phyloP scores from a whole-genome alignment of 345 rosid genomes.

The Eucalyptus melliodora region DNA sequence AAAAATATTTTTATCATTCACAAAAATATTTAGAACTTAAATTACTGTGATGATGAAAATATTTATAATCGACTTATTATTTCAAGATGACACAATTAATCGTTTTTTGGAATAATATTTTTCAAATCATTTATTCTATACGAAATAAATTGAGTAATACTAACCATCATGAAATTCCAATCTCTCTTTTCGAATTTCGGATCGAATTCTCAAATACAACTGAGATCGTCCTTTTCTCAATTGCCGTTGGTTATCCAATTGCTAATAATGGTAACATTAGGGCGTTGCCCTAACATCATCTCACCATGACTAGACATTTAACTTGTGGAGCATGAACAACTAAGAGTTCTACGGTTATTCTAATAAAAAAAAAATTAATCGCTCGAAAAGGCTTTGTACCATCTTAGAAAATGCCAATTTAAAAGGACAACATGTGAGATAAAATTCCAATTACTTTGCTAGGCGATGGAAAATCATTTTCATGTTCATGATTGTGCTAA shows the following conservation, averaged over 20 bases:
- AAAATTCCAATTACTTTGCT: not conserved
- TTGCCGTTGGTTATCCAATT: rapidly evolving
- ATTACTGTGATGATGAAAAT: too few species aligned
- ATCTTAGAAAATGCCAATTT: not conserved
- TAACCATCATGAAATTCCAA: rapidly evolving
- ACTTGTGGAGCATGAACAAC: too few species aligned
- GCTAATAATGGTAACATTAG: not conserved
- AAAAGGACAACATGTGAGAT: not conserved
- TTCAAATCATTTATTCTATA: rapidly evolving
- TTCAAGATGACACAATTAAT: too few species aligned
- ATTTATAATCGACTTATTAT: too few species aligned
- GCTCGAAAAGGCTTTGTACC: not conserved
- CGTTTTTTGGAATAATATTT: not conserved
- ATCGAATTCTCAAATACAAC: rapidly evolving
- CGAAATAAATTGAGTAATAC: too few species aligned
- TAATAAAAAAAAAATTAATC: rapidly evolving
- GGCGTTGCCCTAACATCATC: too few species aligned
- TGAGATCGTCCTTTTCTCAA: rapidly evolving
- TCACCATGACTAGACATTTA: too few species aligned
- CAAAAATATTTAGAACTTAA: too few species aligned
- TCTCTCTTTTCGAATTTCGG: rapidly evolving
- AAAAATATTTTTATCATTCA: too few species aligned
- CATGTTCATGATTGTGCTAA: not conserved
- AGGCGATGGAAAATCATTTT: not conserved
- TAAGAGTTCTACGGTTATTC: not conserved